These are phyloP conservation scores for Mycena indigotica DNA, from an alignment of 768 basidiomycete species.

Conservation along the genomic window DNA sequence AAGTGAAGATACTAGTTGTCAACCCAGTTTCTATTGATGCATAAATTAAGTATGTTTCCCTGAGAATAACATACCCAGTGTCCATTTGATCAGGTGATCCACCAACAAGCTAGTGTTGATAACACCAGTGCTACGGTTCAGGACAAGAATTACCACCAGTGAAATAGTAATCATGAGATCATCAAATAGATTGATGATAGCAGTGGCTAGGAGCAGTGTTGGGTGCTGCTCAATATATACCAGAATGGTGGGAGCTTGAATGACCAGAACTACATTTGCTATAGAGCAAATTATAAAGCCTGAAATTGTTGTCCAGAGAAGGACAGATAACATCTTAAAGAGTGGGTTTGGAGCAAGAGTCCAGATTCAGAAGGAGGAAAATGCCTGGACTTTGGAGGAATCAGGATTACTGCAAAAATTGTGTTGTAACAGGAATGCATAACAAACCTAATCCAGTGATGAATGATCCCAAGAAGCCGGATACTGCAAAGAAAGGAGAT, in stretches of 20 bases:
- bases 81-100: not conserved
- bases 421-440: no score
- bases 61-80: no score
- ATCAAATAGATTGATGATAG: not conserved
- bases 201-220: not conserved
- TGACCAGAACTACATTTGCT: not conserved
- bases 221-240: not conserved
- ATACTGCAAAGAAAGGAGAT: no score
- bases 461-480: no score
- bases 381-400: constrained; percentile 4
- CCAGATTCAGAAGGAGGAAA: constrained; percentile 4
- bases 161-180: not conserved
- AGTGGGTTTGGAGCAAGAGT: not conserved
- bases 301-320: not conserved
- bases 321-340: not conserved
- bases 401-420: no score
- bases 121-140: not conserved
- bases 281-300: not conserved
- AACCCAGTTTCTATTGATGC: not conserved
- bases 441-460: no score
- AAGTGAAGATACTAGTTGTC: not conserved
- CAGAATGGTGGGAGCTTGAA: not conserved
- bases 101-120: not conserved
- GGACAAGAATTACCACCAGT: not conserved
- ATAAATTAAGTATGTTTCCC: not conserved